Evolutionary conservation across 2,329 filamentous ascomycete species (phyloP), one percentile per base, ranked within the genome.

Genomic region (Teratosphaeria gauchensis): DNA sequence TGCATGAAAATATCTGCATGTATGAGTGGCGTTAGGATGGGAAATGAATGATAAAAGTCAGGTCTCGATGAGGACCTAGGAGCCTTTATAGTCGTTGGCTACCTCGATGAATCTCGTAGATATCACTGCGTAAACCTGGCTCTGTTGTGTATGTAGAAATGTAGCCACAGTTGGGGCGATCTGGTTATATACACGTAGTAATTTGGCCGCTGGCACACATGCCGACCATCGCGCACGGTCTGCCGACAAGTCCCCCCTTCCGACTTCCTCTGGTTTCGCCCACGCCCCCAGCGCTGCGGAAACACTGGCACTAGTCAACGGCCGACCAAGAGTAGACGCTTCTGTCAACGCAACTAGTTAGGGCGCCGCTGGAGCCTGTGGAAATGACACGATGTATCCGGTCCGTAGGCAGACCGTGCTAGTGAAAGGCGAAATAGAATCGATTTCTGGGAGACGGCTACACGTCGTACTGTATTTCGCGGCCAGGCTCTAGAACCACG

Each of bases 361-460:
- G 2, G 69, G 68, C 3, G 76, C 77, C 1, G 59, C 59, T 33
- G 62, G 64, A 24, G 67, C 80, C 9, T 72, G 74, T 11, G 63
- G 64, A 0, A 72, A 75, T 58, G 58, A 63, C 0, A 62, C 57
- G 1, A 65, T 79, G 56, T 74, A 71, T 59, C 77, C 77, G 0
- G 72, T 78, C 48, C 66, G 75, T 12, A 78, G 77, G 4, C 77
- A 79, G 60, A 79, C 77, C 0, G 68, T 79, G 1, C 65, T 78
- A 1, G 76, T 79, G 1, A 72, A 71, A 55, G 75, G 77, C 12
- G 71, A 75, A 61, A 74, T 75, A 6, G 56, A 63, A 5, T 59
- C 61, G 28, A 70, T 68, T n/a, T 16, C 59, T 68, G 24, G 70
- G 67, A 12, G 65, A 73, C 14, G 67, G 64, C 3, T 61, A 65